Evolutionary conservation across 768 basidiomycete genomes (phyloP).

Genomic region (Xerocomellus intermedius): DNA sequence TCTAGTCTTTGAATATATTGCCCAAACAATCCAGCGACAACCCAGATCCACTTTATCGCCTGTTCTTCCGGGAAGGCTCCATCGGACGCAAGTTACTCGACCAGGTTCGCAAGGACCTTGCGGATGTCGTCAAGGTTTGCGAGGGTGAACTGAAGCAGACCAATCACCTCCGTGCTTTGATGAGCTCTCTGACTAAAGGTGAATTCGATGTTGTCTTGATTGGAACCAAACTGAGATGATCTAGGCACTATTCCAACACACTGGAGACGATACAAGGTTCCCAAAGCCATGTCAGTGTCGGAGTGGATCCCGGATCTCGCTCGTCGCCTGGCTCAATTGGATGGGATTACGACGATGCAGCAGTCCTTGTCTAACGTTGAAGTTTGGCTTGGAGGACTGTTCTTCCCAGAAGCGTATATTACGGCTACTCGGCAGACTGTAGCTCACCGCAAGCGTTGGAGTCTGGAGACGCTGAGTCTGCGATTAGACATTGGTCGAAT

Average conservation of each 20-base stretch:
- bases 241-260: slow-evolving; percentile 83
- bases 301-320: slow-evolving; percentile 85
- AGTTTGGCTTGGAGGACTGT: slow-evolving; percentile 91
- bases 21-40: slow-evolving; percentile 66
- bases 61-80: slow-evolving; percentile 84
- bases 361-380: slow-evolving; percentile 67
- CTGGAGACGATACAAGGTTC: slow-evolving; percentile 89
- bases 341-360: slow-evolving; percentile 51
- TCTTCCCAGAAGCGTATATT: slow-evolving; percentile 96
- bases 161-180: slow-evolving; percentile 88
- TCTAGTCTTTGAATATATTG: slow-evolving; percentile 62
- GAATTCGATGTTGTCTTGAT: slow-evolving; percentile 9
- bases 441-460: slow-evolving; percentile 90
- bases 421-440: slow-evolving; percentile 96
- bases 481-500: slow-evolving; percentile 80
- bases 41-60: slow-evolving; percentile 81
- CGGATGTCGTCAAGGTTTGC: slow-evolving; percentile 80
- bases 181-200: slow-evolving; percentile 92
- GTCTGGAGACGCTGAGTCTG: slow-evolving; percentile 82
- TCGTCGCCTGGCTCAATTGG: slow-evolving; percentile 79
- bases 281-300: slow-evolving; percentile 75
- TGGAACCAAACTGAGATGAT: slow-evolving; percentile 10
- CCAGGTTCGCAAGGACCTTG: slow-evolving; percentile 78
- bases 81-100: slow-evolving; percentile 79
- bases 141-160: slow-evolving; percentile 90